Evolutionary conservation across 2,329 filamentous ascomycete species (phyloP), one percentile per base, ranked within the genome.

Genomic region (Fusarium cicatricum): DNA sequence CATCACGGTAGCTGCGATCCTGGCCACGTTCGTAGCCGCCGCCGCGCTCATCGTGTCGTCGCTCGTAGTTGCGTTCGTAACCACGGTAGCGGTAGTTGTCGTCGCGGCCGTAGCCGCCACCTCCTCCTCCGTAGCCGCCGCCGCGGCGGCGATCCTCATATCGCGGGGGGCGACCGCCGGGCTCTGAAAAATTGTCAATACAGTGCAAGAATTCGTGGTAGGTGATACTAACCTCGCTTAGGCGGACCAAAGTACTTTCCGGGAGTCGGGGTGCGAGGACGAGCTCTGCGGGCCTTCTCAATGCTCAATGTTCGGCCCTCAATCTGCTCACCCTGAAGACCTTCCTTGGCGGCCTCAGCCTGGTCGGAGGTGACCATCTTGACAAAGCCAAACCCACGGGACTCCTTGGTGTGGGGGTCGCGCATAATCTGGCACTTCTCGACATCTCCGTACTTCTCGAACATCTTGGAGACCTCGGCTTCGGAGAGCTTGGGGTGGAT

Each of bases 401-500:
- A 98, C 79, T 99, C 95, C 80, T 97, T 96, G 72, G 91, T 96
- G 78, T 99, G 95, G 60, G 95, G 95, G 74, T 99, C 95, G 72
- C 94, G 88, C 95, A 99, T 99, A 80, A 99, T 99, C 77, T 97
- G 96, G 82, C 94, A 98, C 80, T 96, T 98, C 80, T 98, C 94
- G 46, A 99, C 95, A 74, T 97, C 92, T 68, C 95, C 95, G 72
- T 98, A 98, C 80, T 98, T 99, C 80, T 97, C 92, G 73, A 99
- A 99, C 65, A 99, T 88, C 75, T 92, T 92, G 49, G 90, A 90
- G 59, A 99, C 91, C 74, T 98, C 95, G 14, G 88, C 85, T 77
- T 99, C 95, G 41, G 85, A 88, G 65, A 99, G 85, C 70, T 91
- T 90, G 53, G 95, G 95, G 76, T 98, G 92, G 66, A 99, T 99